phyloP scores from a whole-genome alignment of 495 filamentous ascomycete species.

The Hypoxylon lienhwacheense region DNA sequence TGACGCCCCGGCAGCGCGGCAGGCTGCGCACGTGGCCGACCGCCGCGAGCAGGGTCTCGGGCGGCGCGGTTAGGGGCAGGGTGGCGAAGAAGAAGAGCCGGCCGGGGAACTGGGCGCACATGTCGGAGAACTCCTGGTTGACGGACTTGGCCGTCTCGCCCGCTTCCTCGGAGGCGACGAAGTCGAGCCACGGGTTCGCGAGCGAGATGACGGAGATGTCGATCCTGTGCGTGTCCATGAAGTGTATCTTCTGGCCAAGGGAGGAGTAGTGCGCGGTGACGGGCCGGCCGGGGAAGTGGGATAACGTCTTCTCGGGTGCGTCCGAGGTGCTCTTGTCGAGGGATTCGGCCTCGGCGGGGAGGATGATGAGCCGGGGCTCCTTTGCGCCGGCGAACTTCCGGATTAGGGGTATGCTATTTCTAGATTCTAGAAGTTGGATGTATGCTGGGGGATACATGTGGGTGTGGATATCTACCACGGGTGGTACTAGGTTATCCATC shows the following conservation, averaged over 20 bases:
- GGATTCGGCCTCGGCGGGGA: constrained; percentile 64
- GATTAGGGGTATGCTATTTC: constrained; percentile 77
- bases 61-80: constrained; percentile 72
- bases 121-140: constrained; percentile 74
- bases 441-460: constrained; percentile 91
- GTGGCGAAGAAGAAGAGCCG: constrained; percentile 79
- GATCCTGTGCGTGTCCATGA: constrained; percentile 86
- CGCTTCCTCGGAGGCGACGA: constrained; percentile 65
- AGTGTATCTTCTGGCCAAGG: constrained; percentile 71
- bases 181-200: constrained; percentile 96
- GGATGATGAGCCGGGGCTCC: constrained; percentile 75
- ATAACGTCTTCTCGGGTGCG: constrained; percentile 42
- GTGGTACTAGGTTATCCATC: constrained; percentile 25
- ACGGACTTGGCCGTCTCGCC: constrained; percentile 62
- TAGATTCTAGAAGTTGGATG: constrained; percentile 75
- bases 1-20: constrained; percentile 75
- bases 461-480: constrained; percentile 86
- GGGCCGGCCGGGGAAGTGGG: constrained; percentile 64
- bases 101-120: constrained; percentile 62
- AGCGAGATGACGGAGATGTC: constrained; percentile 83
- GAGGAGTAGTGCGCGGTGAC: constrained; percentile 75
- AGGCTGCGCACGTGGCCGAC: constrained; percentile 63
- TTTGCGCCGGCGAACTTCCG: constrained; percentile 63
- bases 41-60: constrained; percentile 61
- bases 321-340: constrained; percentile 47